phyloP scores from a whole-genome alignment of 2,329 filamentous ascomycete species.

The Apiospora pterosperma region DNA sequence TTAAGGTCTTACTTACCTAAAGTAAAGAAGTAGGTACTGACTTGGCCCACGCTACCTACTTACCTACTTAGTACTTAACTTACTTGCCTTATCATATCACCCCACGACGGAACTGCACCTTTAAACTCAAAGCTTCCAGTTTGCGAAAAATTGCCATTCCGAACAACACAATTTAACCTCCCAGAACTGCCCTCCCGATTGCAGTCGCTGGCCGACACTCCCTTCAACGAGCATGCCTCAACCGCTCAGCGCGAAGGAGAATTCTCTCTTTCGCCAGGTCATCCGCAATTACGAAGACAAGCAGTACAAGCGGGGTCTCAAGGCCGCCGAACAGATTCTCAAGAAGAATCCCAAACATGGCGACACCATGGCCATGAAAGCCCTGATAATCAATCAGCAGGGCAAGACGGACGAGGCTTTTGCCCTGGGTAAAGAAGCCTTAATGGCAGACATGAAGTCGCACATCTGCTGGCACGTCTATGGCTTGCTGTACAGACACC shows the following conservation, averaged over 20 bases:
- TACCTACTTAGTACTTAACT: neutral
- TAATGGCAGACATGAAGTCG: constrained; percentile 97
- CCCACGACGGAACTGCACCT: constrained; percentile 1
- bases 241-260: constrained; percentile 80
- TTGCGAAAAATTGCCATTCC: constrained; percentile 2
- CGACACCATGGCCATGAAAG: constrained; percentile 98
- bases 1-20: neutral
- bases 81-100: neutral
- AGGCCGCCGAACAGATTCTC: constrained; percentile 93
- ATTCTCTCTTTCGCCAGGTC: constrained; percentile 88
- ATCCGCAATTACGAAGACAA: constrained; percentile 97
- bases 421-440: constrained; percentile 82
- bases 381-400: constrained; percentile 89
- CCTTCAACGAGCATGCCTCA: constrained; percentile 59
- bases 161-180: neutral
- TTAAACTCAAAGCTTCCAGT: neutral
- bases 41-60: neutral
- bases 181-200: constrained; percentile 7
- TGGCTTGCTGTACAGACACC: constrained; percentile 84
- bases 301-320: constrained; percentile 93
- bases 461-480: constrained; percentile 99
- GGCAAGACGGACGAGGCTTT: constrained; percentile 95
- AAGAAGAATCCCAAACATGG: constrained; percentile 94
- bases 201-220: constrained; percentile 10
- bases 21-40: no score